Evolutionary conservation across 345 rosid genomes (phyloP), one percentile per base, ranked within the genome.

Genomic region (Mallotus nudiflorus): DNA sequence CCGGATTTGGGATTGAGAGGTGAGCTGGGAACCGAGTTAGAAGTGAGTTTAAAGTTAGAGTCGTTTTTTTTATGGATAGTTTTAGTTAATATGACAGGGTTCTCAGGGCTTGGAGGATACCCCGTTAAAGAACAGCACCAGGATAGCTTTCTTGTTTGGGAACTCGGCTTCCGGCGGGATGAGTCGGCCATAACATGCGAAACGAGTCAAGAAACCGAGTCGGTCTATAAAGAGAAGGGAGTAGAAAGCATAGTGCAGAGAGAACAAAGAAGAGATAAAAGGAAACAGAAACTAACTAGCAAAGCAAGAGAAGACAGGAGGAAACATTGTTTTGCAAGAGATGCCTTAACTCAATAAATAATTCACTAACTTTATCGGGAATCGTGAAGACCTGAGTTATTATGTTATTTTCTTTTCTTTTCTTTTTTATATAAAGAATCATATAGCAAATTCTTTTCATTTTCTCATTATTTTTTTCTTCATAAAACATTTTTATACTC

Each of bases 51-150:
- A 45, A 75, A 67, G 53, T 65, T 45, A 33, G 74, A 39, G 20
- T 85, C 86, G 51, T 78, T 71, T 64, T 86, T 83, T 16, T 75
- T 83, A 39, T 67, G 76, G 6, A 65, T 75, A 11, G 73, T 29
- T 61, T 76, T 82, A 73, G 65, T 46, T 73, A 70, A 77, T 54
- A 87, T 65, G 40, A 77, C 40, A 25, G 76, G 81, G 65, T 78
- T 80, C 52, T 94, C 94, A 22, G 97, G 98, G 78, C 96, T 94
- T 14, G 89, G 69, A 7, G 96, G 93, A 66, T 96, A 90, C 1
- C 78, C 75, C 33, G 83, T 74, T 78, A 91, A 87, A 53, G 92
- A 85, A 79, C 98, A 94, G 60, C 97, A 91, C 97, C 98, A 94
- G 1, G 89, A 82, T 16, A 49, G 16, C 48, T 64, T 52, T 51